Evolutionary conservation across 257 asterid genomes (phyloP).

Genomic region (Solanum paucissectum): DNA sequence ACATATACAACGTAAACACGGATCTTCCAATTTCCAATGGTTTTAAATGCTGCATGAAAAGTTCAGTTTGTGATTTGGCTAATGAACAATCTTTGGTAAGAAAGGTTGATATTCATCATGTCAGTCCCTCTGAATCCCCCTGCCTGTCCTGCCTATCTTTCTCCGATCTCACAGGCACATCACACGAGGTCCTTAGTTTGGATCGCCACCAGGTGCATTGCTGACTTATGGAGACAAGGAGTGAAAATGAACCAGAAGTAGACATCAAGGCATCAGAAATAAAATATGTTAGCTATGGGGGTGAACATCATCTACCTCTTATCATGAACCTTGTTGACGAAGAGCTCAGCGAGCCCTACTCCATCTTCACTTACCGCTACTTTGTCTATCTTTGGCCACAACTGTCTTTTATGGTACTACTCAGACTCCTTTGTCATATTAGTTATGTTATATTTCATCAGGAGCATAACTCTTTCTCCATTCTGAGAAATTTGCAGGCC

Average conservation of each 20-base stretch:
- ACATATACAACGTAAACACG: background rate
- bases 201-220: background rate
- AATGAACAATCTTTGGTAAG: background rate
- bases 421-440: background rate
- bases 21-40: background rate
- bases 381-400: conserved; percentile 97
- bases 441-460: background rate
- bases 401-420: conserved; percentile 68
- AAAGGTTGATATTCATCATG: background rate
- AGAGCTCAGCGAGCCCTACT: conserved; percentile 95
- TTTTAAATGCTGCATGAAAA: background rate
- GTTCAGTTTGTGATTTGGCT: background rate
- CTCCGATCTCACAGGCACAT: background rate
- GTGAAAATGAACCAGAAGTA: conserved; percentile 17
- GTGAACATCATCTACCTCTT: conserved; percentile 96
- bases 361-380: conserved; percentile 95
- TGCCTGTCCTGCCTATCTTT: background rate
- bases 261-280: conserved; percentile 35
- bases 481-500: conserved; percentile 36
- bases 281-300: conserved; percentile 69
- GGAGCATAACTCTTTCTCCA: background rate
- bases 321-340: conserved; percentile 92
- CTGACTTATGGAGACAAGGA: conserved; percentile 2
- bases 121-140: background rate
- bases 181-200: background rate